A percentile compares a stretch with the other conserved stretches of the same genome.
phyloP scores from a whole-genome alignment of 1,284 basidiomycete genomes.

The Boletus sp. region DNA sequence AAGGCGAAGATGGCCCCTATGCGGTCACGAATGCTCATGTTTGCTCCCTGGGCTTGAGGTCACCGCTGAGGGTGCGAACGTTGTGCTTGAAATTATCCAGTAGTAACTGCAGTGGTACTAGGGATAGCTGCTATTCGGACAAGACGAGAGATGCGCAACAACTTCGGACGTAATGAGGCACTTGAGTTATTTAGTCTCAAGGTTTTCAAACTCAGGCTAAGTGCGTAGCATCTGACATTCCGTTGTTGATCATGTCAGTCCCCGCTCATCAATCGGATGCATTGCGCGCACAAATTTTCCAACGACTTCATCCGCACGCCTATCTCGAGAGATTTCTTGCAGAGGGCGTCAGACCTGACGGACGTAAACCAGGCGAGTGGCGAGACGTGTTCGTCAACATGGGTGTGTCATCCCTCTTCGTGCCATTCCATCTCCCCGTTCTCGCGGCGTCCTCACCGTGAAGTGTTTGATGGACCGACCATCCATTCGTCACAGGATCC shows the following conservation, averaged over 20 bases:
- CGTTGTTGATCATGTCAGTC: conserved; percentile 8
- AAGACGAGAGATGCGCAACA: background rate
- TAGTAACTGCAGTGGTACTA: background rate
- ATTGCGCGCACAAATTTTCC: conserved; percentile 50
- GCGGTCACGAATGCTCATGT: conserved; percentile 24
- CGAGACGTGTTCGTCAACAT: conserved; percentile 60
- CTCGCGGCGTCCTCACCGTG: too few species aligned
- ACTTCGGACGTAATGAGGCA: background rate
- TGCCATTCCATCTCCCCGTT: too few species aligned
- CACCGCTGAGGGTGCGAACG: background rate
- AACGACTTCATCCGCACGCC: conserved; percentile 59
- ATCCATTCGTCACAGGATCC: conserved; percentile 41
- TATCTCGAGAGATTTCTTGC: conserved; percentile 49
- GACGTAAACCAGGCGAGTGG: conserved; percentile 51
- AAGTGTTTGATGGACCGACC: too few species aligned
- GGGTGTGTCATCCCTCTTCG: conserved; percentile 42
- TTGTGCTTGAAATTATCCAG: too few species aligned
- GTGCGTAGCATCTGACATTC: too few species aligned
- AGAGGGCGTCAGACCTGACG: conserved; percentile 63
- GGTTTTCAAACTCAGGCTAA: too few species aligned
- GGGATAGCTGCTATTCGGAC: background rate
- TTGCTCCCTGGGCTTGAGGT: background rate
- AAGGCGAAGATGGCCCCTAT: conserved; percentile 34
- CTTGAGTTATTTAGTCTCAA: too few species aligned
- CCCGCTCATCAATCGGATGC: conserved; percentile 8